Evolutionary conservation across 768 basidiomycete genomes (phyloP), one percentile per base, ranked within the genome.

Genomic region (Boletales sp.): DNA sequence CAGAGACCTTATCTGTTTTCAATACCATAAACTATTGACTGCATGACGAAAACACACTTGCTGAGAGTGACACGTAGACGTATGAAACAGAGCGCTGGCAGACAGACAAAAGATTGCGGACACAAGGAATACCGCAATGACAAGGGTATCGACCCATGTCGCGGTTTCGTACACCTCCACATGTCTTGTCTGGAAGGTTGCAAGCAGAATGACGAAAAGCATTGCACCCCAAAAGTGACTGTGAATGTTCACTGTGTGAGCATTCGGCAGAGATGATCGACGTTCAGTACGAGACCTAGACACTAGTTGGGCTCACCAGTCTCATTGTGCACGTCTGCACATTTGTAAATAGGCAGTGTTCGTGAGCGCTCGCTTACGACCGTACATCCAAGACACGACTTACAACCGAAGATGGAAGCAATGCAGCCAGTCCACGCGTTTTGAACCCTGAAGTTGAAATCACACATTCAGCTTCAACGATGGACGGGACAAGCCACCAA

Each of bases 211-310:
- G 14, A 70, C 59, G 62, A 89, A 90, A 21, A 88, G 59, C 5
- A 80, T 61, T 31, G 84, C 81, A 25, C 83, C 87, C 72, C 82
- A 78, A 8, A 92, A 72, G 63, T 94, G 92, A 51, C 78, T 86
- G 67, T 91, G 87, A 41, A 94, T 90, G 69, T 94, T 94, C 49
- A 94, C 90, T 89, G 46, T 41, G 40, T 32, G 59, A 53, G 51
- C 44, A 52, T 59, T 33, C 44, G 44, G 57, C 25, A 49, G 28
- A 47, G 47, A 36, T 31, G 37, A 42, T 48, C 41, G 50, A 12
- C 40, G 30, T 52, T 41, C 30, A 46, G 30, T 34, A 34, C 36
- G 39, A 47, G 45, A 17, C 19, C 34, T 43, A 35, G 48, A 40
- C 43, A 38, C 49, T 15, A 36, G 33, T 36, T 21, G 32, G 25